Percentiles rank a stretch among this genome's conserved stretches.
These are phyloP conservation scores for Hysterangium stoloniferum DNA, from an alignment of 768 basidiomycete species.

Conservation along the genomic window DNA sequence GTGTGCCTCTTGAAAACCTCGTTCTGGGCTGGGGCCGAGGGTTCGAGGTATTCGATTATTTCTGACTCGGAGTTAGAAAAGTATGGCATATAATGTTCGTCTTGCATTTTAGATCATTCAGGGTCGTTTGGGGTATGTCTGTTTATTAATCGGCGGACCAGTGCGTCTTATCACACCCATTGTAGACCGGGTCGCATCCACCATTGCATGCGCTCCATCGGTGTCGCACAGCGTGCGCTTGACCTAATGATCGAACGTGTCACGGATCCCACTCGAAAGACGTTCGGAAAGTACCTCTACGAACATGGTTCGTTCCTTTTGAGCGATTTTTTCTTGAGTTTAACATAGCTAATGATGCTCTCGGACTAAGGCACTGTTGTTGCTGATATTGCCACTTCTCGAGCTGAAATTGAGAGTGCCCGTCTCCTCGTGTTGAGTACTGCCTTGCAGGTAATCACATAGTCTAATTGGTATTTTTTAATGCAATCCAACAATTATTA, in stretches of 20 bases:
- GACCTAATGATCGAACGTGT: slow-evolving; percentile 86
- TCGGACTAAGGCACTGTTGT: slow-evolving; percentile 86
- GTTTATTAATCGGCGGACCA: slow-evolving; percentile 22
- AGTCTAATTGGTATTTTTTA: slow-evolving; percentile 3
- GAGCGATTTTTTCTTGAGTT: slow-evolving; percentile 2
- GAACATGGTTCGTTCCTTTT: slow-evolving; percentile 63
- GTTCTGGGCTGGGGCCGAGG: slow-evolving; percentile 92
- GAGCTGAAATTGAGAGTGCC: slow-evolving; percentile 88
- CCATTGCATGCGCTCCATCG: slow-evolving; percentile 97
- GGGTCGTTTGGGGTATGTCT: slow-evolving; percentile 79
- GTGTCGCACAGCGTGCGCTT: slow-evolving; percentile 75
- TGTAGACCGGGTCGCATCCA: slow-evolving; percentile 97
- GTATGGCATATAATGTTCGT: neutral
- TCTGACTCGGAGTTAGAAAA: too few species aligned
- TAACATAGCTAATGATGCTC: neutral
- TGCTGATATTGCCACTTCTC: slow-evolving; percentile 83
- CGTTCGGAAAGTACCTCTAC: slow-evolving; percentile 87
- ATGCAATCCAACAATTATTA: neutral
- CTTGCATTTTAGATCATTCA: slow-evolving; percentile 76
- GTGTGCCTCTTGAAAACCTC: slow-evolving; percentile 75
- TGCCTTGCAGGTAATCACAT: slow-evolving; percentile 57
- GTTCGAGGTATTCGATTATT: slow-evolving; percentile 58
- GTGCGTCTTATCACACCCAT: too few species aligned
- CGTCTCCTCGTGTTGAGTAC: slow-evolving; percentile 88
- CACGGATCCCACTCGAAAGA: slow-evolving; percentile 86